Conservation (phyloP, 768 basidiomycete genomes). For the Lyophyllum shimeji region DNA sequence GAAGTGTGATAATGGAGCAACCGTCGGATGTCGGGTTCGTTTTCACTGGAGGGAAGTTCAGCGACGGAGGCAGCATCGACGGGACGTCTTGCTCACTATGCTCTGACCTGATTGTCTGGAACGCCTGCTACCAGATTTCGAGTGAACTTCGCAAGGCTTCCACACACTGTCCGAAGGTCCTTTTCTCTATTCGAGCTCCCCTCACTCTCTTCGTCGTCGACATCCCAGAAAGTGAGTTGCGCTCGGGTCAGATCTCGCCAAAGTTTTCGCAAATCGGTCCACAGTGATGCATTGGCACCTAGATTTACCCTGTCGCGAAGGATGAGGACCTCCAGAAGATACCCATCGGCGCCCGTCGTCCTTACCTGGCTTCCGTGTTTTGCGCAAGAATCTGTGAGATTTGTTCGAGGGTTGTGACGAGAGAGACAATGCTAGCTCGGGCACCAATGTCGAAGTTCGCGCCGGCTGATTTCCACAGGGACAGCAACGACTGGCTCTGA, state of each 20-base stretch:
- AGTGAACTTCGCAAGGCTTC: constrained; percentile 71
- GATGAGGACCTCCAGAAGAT: constrained; percentile 2
- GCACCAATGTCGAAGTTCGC: constrained; percentile 39
- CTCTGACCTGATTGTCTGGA: constrained; percentile 65
- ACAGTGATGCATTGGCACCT: constrained; percentile 46
- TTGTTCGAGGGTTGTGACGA: constrained; percentile 45
- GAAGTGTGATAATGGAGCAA: constrained; percentile 76
- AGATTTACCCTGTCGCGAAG: constrained; percentile 13
- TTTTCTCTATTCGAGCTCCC: constrained; percentile 27
- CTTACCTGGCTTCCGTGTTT: constrained; percentile 39
- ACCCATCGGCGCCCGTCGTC: neutral
- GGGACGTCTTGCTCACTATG: constrained; percentile 56
- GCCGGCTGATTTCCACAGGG: constrained; percentile 42
- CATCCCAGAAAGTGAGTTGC: constrained; percentile 53
- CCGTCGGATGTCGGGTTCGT: constrained; percentile 68
- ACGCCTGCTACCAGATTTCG: constrained; percentile 82
- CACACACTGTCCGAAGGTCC: constrained; percentile 39
- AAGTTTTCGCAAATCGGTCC: constrained; percentile 51
- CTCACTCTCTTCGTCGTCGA: constrained; percentile 37
- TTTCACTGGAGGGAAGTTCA: constrained; percentile 43
- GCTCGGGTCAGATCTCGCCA: constrained; percentile 55
- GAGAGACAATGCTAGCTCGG: constrained; percentile 27
- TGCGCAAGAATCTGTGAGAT: constrained; percentile 52
- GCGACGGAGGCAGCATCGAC: neutral
- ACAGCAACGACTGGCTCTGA: constrained; percentile 15